Evolutionary conservation across 176 grass and related monocot genomes (phyloP).

Genomic region (Triticum aestivum): IWGSC_CS_RefSeq_v2.1 NC_057813.1:43640993-43641492

Average conservation of each 20-base stretch:
- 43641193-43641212: neutral
- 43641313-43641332: slow-evolving; percentile 86
- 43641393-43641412: slow-evolving; percentile 1
- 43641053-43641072: too few species aligned
- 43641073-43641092: too few species aligned
- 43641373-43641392: slow-evolving; percentile 18
- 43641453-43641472: neutral
- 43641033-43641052: neutral
- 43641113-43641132: neutral
- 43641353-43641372: slow-evolving; percentile 44
- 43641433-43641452: neutral
- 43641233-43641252: neutral
- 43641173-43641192: neutral
- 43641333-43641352: slow-evolving; percentile 99
- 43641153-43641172: neutral
- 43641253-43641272: slow-evolving; percentile 20
- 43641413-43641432: neutral
- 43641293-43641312: slow-evolving; percentile 87
- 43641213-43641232: neutral
- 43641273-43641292: slow-evolving; percentile 52
- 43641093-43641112: neutral
- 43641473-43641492: slow-evolving; percentile 16
- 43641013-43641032: neutral
- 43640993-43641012: neutral
- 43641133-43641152: neutral